Evolutionary conservation across 192 early-diverging fungal genomes (phyloP).

Genomic region (Gryganskiella cystojenkinii): DNA sequence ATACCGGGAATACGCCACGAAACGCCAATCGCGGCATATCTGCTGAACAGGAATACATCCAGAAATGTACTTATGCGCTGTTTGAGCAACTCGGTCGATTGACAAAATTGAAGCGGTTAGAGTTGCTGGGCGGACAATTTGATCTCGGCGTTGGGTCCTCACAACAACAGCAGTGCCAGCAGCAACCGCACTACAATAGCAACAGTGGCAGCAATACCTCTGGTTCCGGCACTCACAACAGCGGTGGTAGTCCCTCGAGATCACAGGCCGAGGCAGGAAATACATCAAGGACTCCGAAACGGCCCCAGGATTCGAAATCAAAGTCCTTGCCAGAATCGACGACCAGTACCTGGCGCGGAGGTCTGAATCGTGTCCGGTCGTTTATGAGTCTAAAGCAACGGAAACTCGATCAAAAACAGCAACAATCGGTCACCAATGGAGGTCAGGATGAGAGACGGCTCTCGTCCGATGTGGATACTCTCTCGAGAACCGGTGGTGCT

Average conservation of each 20-base stretch:
- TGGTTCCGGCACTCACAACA: too few species aligned
- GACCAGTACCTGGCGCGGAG: too few species aligned
- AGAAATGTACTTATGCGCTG: constrained; percentile 20
- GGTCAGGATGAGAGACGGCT: constrained; percentile 6
- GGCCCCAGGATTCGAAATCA: background rate
- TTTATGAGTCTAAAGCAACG: background rate
- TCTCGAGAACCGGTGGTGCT: background rate
- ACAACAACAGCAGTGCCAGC: too few species aligned
- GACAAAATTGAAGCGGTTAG: constrained; percentile 4
- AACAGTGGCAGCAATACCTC: background rate
- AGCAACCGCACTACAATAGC: background rate
- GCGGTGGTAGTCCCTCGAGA: too few species aligned
- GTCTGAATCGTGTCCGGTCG: too few species aligned
- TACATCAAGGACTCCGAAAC: too few species aligned
- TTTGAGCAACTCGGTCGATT: constrained; percentile 29
- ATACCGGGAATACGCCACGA: too few species aligned
- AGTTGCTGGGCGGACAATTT: constrained; percentile 31
- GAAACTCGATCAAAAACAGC: background rate
- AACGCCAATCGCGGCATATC: too few species aligned
- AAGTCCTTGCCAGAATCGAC: too few species aligned
- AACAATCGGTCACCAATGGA: background rate
- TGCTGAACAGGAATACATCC: constrained; percentile 12
- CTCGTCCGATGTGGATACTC: too few species aligned
- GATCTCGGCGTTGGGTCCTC: constrained; percentile 5
- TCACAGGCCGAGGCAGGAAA: too few species aligned